A percentile compares a stretch with the other conserved stretches of the same genome.
phyloP scores from a whole-genome alignment of 177 flowering plant species.

The Vitis hybrid region DNA sequence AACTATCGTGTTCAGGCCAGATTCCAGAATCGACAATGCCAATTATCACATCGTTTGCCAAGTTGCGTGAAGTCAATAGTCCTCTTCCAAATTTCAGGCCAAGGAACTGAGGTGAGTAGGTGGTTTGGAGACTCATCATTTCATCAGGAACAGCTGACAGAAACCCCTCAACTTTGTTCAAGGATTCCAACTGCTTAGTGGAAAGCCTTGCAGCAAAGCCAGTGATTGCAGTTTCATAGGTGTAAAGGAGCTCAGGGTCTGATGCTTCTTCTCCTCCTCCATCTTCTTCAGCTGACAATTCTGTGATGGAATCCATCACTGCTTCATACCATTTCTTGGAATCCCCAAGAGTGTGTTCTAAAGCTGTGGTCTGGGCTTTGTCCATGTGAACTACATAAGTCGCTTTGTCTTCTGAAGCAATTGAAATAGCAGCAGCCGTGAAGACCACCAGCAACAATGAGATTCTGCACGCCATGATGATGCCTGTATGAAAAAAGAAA shows the following conservation, averaged over 20 bases:
- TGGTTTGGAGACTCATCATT: conserved; percentile 55
- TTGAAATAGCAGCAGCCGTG: conserved; percentile 9
- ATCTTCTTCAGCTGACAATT: conserved; percentile 23
- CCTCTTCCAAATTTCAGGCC: conserved; percentile 35
- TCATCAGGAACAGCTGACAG: conserved; percentile 39
- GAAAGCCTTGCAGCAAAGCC: conserved; percentile 72
- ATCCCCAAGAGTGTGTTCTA: conserved; percentile 18
- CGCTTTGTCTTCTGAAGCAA: conserved; percentile 25
- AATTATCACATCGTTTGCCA: conserved; percentile 48
- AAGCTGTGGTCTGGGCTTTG: conserved; percentile 3
- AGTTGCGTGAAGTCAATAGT: too few relatives aligned
- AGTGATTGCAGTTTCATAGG: conserved; percentile 42
- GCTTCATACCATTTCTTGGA: conserved; percentile 38
- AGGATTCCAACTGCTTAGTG: conserved; percentile 28
- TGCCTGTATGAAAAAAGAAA: conserved; percentile 19
- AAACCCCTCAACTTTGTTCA: conserved; percentile 15
- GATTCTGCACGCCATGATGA: conserved; percentile 14
- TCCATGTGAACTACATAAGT: conserved; percentile 52
- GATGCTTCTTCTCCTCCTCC: conserved; percentile 17
- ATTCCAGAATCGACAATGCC: conserved; percentile 78
- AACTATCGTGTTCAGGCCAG: conserved; percentile 72
- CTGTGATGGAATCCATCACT: conserved; percentile 34
- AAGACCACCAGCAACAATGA: conserved; percentile 24
- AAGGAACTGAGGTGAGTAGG: conserved; percentile 64
- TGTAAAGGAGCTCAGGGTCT: conserved; percentile 48